Base-by-base conservation (phyloP, 1,139 yeast genomes). In the Nadsonia starkeyi-henricii region DNA sequence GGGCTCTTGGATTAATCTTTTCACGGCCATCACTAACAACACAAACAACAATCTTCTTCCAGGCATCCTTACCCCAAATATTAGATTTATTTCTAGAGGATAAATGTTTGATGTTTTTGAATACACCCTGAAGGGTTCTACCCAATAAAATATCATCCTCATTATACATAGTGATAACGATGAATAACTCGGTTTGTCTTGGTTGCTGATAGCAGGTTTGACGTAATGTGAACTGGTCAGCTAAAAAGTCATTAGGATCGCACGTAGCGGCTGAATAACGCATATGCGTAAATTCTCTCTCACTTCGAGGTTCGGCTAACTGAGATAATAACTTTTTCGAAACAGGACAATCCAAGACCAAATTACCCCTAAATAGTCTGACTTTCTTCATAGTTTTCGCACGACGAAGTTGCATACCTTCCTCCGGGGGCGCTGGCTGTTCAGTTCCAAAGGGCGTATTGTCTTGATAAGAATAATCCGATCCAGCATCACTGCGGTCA, bases 181-280 rank as follows among this genome's bases (percentile, higher is more conserved):
- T 75, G 73, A 82, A 71, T 48, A 84, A 67, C 63, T 84, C 93
- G 0, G 93, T 84, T 52, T 72, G 72, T 53, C 94, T 69, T 2
- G 83, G 82, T 39, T 78, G 81, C 36, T 71, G 66, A 60, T 82
- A 84, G 54, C 82, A 71, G 43, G 72, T 74, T 59, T 81, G 94
- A 50, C 94, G 71, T 45, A 84, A 64, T 41, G 78, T 77, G 64
- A 81, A 84, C 55, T 76, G 72, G 56, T 71, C 73, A n/a, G 62
- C 59, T 43, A 63, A 66, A 57, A 79, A 84, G 52, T 79, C 77
- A 7, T 77, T 71, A 0, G 94, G 91, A 48, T 85, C 86, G 60
- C 88, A 79, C 1, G 94, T 84, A 45, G 82, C 85, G 0, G 89
- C 94, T 33, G 85, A 79, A 65, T 84, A 84, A 54, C 94, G 70